Base-by-base conservation (phyloP, 768 basidiomycete species). In the Mycena maculata region DNA sequence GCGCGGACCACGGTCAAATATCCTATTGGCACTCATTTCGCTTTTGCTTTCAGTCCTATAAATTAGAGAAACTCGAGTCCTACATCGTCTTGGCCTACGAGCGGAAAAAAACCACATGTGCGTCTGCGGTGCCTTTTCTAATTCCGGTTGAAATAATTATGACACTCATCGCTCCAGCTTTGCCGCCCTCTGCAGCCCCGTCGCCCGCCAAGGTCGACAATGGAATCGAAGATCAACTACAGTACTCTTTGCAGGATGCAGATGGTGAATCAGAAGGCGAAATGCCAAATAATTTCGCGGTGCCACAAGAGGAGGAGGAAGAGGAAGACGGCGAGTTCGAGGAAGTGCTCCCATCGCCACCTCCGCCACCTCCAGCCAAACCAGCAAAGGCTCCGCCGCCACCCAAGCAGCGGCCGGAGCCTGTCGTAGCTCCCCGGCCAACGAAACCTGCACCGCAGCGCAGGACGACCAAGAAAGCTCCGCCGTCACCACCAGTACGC, bases 21-120 rank as follows among this genome's bases (percentile, higher is more conserved):
- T n/a, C n/a, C n/a, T 42, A 53, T 61, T 38, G 27, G 22, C 13
- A 64, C 66, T 63, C 31, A 63, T 22, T 27, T 76, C 67, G 12
- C 23, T 25, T 20, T 6, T n/a, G 71, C n/a, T 68, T 25, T 55
- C 52, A 93, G 92, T 85, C 83, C 57, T 91, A 88, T 71, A 90
- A 88, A 12, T 79, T 93, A 22, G 92, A 94, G 80, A 92, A 92
- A 74, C 76, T 94, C 4, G 92, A 93, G 58, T 88, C 91, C 4
- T 84, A 80, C 62, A 80, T 92, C 31, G 79, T 72, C n/a, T 79
- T 93, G 9, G 83, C 76, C 25, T 86, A 85, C 71, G 86, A 87
- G 52, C 79, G 84, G 47, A 88, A 85, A 71, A 74, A 76, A 27
- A 69, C 76, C 36, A 45, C 27, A 48, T 28, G 54, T 65, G 54